Conservation (phyloP, 2,329 filamentous ascomycete genomes). For the Curvularia eragrostidis region DNA sequence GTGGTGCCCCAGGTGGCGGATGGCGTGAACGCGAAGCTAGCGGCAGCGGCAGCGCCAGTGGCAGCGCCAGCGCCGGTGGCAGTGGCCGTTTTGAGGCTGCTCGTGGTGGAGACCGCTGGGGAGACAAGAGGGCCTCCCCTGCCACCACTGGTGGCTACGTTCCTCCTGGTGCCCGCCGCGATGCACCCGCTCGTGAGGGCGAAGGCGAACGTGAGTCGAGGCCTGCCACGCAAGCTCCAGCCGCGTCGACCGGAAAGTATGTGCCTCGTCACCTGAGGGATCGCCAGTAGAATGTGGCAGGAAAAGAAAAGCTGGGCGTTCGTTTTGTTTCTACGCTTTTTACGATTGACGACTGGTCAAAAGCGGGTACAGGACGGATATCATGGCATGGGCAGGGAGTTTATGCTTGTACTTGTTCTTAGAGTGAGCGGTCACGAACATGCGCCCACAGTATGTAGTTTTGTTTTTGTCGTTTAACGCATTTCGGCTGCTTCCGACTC, state of each 20-base stretch:
- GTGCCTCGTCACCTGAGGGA: constrained; percentile 48
- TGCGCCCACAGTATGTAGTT: constrained; percentile 14
- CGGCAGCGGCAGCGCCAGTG: constrained; percentile 39
- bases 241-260: constrained; percentile 47
- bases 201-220: constrained; percentile 33
- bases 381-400: constrained; percentile 16
- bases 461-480: constrained; percentile 12
- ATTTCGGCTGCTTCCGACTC: not conserved
- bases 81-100: constrained; percentile 20
- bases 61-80: constrained; percentile 33
- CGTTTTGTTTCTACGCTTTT: constrained; percentile 13
- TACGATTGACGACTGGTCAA: constrained; percentile 18
- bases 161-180: constrained; percentile 36
- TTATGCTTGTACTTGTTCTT: constrained; percentile 12
- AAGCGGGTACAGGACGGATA: constrained; percentile 13
- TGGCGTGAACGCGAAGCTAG: constrained; percentile 48
- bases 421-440: constrained; percentile 19
- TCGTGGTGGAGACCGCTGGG: constrained; percentile 37
- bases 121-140: constrained; percentile 43
- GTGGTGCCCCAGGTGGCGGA: constrained; percentile 41
- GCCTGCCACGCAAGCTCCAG: constrained; percentile 33
- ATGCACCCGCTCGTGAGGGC: constrained; percentile 23
- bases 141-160: constrained; percentile 42
- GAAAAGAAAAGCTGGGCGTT: constrained; percentile 9
- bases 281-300: constrained; percentile 15